Conservation (phyloP, 192 early-diverging fungal genomes). For the Backusella macrospora region DNA sequence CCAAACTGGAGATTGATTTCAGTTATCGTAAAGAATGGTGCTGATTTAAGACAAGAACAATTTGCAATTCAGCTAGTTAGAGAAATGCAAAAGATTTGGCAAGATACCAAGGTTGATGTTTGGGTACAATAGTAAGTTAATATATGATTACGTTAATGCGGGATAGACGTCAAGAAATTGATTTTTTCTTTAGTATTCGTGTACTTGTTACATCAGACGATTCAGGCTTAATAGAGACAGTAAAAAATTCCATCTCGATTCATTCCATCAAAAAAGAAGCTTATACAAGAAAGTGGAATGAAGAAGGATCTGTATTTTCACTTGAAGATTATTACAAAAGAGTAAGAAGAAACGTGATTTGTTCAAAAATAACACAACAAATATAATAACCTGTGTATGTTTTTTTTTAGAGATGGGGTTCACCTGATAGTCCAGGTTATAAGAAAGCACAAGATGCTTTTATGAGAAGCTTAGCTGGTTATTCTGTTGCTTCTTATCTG, state of each 20-base stretch:
- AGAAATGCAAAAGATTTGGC: slow-evolving; percentile 94
- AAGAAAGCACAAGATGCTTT: slow-evolving; percentile 89
- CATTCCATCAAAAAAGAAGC: slow-evolving; percentile 98
- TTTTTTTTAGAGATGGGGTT: slow-evolving; percentile 69
- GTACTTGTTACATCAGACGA: slow-evolving; percentile 91
- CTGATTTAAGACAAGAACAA: slow-evolving; percentile 96
- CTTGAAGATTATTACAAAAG: slow-evolving; percentile 90
- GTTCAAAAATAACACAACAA: not conserved
- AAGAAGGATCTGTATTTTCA: slow-evolving; percentile 77
- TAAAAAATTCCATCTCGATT: slow-evolving; percentile 91
- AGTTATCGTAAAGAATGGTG: slow-evolving; percentile 95
- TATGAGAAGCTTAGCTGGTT: slow-evolving; percentile 88
- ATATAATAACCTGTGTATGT: not conserved
- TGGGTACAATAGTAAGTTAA: slow-evolving; percentile 87
- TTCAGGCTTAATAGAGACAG: slow-evolving; percentile 93
- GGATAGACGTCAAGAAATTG: not conserved
- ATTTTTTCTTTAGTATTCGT: slow-evolving; percentile 55
- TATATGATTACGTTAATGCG: not conserved
- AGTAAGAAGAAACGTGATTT: slow-evolving; percentile 44
- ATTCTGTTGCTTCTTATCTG: slow-evolving; percentile 91
- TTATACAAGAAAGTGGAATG: slow-evolving; percentile 74
- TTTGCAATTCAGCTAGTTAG: slow-evolving; percentile 92
- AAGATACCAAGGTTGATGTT: slow-evolving; percentile 72
- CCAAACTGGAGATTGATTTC: slow-evolving; percentile 88
- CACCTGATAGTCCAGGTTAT: slow-evolving; percentile 75